A percentile compares a stretch with the other conserved stretches of the same genome.
Evolutionary conservation across 225 moss, liverwort and hornwort genomes (phyloP).

Genomic region (Bryoerythrophyllum caledonicum): DNA sequence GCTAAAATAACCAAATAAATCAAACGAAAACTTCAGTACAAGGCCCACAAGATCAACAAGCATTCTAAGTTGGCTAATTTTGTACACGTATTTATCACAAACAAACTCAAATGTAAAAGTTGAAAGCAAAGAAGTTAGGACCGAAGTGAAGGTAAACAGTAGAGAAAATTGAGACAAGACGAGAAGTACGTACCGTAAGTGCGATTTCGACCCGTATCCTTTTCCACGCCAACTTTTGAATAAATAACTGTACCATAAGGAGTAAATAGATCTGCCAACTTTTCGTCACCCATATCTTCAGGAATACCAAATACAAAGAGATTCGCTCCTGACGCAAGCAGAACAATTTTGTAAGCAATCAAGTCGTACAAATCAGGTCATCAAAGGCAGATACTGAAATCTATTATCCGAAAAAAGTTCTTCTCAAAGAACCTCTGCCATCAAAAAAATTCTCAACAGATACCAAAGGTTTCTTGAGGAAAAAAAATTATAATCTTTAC

Average conservation of each 20-base stretch:
- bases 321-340: conserved; percentile 52
- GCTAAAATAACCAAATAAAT: conserved; percentile 7
- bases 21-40: conserved; percentile 14
- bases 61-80: neutral
- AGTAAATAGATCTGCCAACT: conserved; percentile 62
- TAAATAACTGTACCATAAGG: conserved; percentile 62
- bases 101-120: conserved; percentile 11
- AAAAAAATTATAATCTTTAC: neutral
- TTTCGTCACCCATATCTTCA: conserved; percentile 71
- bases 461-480: no score
- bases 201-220: conserved; percentile 67
- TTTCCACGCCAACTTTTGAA: conserved; percentile 68
- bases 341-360: neutral
- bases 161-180: conserved; percentile 3
- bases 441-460: neutral
- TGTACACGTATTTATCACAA: neutral
- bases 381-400: neutral
- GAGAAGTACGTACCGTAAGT: conserved; percentile 51
- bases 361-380: conserved; percentile 3
- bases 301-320: conserved; percentile 69
- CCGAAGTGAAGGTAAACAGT: conserved; percentile 2
- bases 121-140: conserved; percentile 1
- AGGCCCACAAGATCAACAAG: conserved; percentile 10
- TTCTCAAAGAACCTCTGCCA: neutral
- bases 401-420: conserved; percentile 1